phyloP scores from a whole-genome alignment of 768 basidiomycete genomes.

The Trichaptum fuscoviolaceum region DNA sequence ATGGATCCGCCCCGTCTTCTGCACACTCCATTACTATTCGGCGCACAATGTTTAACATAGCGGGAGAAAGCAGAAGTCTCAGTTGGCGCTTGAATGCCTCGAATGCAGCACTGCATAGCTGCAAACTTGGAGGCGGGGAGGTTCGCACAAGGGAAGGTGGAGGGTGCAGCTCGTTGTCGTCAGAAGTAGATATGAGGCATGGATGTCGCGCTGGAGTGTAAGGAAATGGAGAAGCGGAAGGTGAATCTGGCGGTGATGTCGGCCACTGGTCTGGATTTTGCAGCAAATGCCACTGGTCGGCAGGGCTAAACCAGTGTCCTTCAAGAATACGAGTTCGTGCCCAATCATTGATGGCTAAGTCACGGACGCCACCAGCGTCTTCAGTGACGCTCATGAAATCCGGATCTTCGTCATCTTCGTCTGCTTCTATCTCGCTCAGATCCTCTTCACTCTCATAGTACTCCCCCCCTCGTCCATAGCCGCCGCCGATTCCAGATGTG shows the following conservation, averaged over 20 bases:
- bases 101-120: conserved; percentile 61
- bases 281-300: conserved; percentile 57
- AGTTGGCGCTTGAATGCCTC: conserved; percentile 54
- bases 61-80: conserved; percentile 53
- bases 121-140: conserved; percentile 53
- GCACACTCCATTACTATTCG: conserved; percentile 60
- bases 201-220: conserved; percentile 35
- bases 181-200: conserved; percentile 52
- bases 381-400: conserved; percentile 34
- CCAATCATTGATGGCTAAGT: conserved; percentile 67
- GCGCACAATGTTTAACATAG: conserved; percentile 65
- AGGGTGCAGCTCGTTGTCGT: conserved; percentile 42
- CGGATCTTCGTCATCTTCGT: conserved; percentile 38
- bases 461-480: conserved; percentile 22
- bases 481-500: neutral
- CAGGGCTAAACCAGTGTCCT: conserved; percentile 71
- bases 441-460: conserved; percentile 29
- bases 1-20: conserved; percentile 41
- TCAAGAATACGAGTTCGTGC: conserved; percentile 66
- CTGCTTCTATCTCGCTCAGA: conserved; percentile 28
- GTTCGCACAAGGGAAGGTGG: conserved; percentile 39
- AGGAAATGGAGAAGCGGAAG: neutral
- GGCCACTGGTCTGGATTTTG: conserved; percentile 32
- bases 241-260: conserved; percentile 25
- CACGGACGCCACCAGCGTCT: conserved; percentile 39